A percentile compares a stretch with the other conserved stretches of the same genome.
Evolutionary conservation across 441 rosid species (phyloP).

Genomic region (Adansonia gregorii): DNA sequence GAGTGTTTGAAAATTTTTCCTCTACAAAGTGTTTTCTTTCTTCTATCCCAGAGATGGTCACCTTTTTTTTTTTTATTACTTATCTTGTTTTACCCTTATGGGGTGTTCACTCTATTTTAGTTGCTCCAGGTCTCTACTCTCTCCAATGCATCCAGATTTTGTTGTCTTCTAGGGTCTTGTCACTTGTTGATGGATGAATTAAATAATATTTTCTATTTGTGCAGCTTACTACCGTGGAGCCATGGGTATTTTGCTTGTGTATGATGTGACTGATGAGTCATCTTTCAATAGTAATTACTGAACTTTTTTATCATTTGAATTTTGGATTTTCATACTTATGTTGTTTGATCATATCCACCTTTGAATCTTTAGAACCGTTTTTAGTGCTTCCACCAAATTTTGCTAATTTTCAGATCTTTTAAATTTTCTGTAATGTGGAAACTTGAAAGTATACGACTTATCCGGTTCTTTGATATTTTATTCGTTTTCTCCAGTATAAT

Average conservation of each 20-base stretch:
- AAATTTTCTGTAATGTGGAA: slow-evolving; percentile 2
- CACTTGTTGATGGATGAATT: slow-evolving; percentile 7
- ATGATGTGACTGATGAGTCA: slow-evolving; percentile 94
- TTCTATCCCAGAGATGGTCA: too few species aligned
- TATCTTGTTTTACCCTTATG: not conserved
- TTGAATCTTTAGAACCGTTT: slow-evolving; percentile 1
- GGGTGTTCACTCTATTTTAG: not conserved
- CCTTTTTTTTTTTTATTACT: too few species aligned
- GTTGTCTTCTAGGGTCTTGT: not conserved
- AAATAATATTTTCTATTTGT: slow-evolving; percentile 30
- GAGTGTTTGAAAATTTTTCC: too few species aligned
- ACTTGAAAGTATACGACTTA: not conserved
- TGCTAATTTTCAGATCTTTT: not conserved
- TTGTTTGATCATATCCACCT: slow-evolving; percentile 21
- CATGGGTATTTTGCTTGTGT: slow-evolving; percentile 95
- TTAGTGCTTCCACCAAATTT: not conserved
- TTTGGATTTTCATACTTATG: slow-evolving; percentile 25
- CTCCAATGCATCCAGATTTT: not conserved
- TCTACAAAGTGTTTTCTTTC: too few species aligned
- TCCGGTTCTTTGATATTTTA: not conserved
- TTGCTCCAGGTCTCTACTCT: not conserved
- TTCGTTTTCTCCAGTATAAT: slow-evolving; percentile 10
- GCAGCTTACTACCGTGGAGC: slow-evolving; percentile 98
- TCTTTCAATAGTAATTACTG: slow-evolving; percentile 82
- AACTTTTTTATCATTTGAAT: slow-evolving; percentile 31